Base-by-base conservation (phyloP, 352 stramenopile species). In the Lagenidium giganteum region DNA sequence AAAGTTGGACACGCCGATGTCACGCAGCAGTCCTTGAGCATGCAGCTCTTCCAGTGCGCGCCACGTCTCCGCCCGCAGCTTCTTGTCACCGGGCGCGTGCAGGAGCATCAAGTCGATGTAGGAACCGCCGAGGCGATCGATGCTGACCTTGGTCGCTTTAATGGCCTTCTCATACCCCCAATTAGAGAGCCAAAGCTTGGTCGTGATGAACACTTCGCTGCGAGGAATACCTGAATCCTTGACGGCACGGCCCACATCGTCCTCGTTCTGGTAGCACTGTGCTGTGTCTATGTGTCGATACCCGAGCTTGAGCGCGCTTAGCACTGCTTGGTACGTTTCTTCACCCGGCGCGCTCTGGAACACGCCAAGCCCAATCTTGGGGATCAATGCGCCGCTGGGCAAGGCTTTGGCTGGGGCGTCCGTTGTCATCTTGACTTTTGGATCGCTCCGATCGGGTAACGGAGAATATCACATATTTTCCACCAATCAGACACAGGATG, bases 1-100 rank as follows among this genome's bases (percentile, higher is more conserved):
- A 59, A 92, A 92, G 42, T 94, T 94, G 39, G 63, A 87, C 17
- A 94, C 80, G 23, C 82, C 84, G 33, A 87, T 83, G 40, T 82
- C 68, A 27, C 64, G 55, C 33, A 83, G 59, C 17, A 80, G 46
- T 8, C 80, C 82, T 24, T 59, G 35, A 1, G 26, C 11, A n/a
- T 54, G 31, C 6, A 50, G 20, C 21, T 70, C 59, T 30, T 67
- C 54, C 3, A 77, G 44, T 32, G 58, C 61, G 5, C 47, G 42
- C 55, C 59, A 70, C 11, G 49, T 54, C 14, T 66, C 66, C 12
- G 50, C 42, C 9, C 63, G 59, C 5, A 38, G 63, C 16, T 18
- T 56, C 18, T 24, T 57, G 16, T 45, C 69, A 36, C 58, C 80
- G 42, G 51, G 82, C 61, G 57, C 87, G 58, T 59, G 76, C n/a